phyloP scores from a whole-genome alignment of 768 basidiomycete species.

The Lyophyllum semitale region DNA sequence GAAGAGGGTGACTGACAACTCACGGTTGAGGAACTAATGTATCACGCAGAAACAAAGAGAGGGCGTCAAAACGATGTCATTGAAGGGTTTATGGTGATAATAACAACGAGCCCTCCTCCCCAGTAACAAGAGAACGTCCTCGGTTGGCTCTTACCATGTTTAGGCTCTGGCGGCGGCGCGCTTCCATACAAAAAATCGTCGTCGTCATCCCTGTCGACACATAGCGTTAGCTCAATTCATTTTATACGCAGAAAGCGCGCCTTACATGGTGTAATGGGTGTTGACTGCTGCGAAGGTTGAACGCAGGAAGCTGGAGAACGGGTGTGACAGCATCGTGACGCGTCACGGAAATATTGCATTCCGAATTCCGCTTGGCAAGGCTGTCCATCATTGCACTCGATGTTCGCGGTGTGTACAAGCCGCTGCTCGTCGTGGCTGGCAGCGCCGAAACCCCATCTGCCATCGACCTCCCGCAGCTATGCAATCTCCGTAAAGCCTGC shows the following conservation, averaged over 20 bases:
- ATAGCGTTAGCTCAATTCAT: conserved; percentile 1
- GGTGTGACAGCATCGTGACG: conserved; percentile 13
- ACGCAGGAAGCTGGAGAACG: neutral
- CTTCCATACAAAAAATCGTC: conserved; percentile 80
- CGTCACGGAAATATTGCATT: conserved; percentile 20
- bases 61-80: conserved; percentile 43
- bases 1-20: conserved; percentile 38
- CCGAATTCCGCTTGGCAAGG: conserved; percentile 18
- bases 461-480: conserved; percentile 43
- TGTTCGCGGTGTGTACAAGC: conserved; percentile 17
- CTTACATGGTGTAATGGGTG: conserved; percentile 14
- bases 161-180: conserved; percentile 35
- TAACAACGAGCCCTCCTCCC: conserved; percentile 22
- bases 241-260: neutral
- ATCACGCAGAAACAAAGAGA: conserved; percentile 40
- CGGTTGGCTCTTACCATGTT: conserved; percentile 48
- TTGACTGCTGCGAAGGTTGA: neutral
- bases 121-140: conserved; percentile 17
- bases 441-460: conserved; percentile 20
- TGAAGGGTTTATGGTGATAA: conserved; percentile 31
- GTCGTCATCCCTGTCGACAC: conserved; percentile 64
- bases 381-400: conserved; percentile 2
- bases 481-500: conserved; percentile 59
- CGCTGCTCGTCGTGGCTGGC: conserved; percentile 31
- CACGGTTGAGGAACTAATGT: conserved; percentile 61